These are phyloP conservation scores for Cyberlindnera mycetangii DNA, from an alignment of 805 yeast genomes.

Conservation along the genomic window DNA sequence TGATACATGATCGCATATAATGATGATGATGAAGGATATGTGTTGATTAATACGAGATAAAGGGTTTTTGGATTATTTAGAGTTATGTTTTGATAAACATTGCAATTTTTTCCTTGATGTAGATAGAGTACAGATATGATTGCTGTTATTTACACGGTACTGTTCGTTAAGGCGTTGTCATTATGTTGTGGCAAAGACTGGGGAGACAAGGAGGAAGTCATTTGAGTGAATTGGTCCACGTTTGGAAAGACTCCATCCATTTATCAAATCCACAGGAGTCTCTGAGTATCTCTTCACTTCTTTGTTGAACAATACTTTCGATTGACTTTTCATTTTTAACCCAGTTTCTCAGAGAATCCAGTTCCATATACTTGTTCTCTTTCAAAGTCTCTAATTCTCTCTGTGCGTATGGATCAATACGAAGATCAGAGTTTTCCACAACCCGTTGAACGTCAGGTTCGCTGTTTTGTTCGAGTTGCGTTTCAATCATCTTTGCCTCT, in stretches of 20 bases:
- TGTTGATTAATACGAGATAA: not conserved
- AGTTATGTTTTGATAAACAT: not conserved
- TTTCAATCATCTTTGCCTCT: not conserved
- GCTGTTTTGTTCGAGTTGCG: slow-evolving; percentile 13
- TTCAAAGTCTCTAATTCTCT: slow-evolving; percentile 35
- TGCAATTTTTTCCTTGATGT: not conserved
- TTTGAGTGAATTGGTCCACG: not conserved
- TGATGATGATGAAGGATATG: not conserved
- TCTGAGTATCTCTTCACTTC: slow-evolving; percentile 11
- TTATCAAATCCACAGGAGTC: slow-evolving; percentile 12
- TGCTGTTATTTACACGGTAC: too few species aligned
- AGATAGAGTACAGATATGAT: not conserved
- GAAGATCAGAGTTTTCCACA: slow-evolving; percentile 26
- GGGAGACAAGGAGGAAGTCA: too few species aligned
- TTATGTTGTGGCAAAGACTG: not conserved
- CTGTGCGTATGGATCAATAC: slow-evolving; percentile 51
- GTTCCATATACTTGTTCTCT: slow-evolving; percentile 27
- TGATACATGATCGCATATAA: too few species aligned
- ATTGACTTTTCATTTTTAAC: slow-evolving; percentile 38
- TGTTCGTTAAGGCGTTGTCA: not conserved
- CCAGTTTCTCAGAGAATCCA: slow-evolving; percentile 33
- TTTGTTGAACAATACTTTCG: slow-evolving; percentile 29
- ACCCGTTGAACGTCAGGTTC: slow-evolving; percentile 1
- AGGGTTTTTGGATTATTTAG: not conserved
- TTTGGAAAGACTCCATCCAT: slow-evolving; percentile 7